phyloP scores from a whole-genome alignment of 164 flowering plant genomes.

The Vitis rotundifolia region DNA sequence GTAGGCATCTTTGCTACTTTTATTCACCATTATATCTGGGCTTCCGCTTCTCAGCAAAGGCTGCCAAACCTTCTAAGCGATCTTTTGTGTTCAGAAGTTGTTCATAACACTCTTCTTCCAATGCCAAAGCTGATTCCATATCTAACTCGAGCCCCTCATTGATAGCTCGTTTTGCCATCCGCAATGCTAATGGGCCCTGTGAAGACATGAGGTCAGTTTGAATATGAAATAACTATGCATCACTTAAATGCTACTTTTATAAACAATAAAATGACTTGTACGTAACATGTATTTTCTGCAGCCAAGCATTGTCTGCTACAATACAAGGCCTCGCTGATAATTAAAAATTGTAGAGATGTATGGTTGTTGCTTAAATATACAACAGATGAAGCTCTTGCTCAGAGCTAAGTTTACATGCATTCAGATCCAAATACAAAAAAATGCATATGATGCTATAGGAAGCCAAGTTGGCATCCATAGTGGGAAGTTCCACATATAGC shows the following conservation, averaged over 20 bases:
- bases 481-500: no score
- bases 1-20: background rate
- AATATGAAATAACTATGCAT: background rate
- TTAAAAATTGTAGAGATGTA: no score
- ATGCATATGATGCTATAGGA: background rate
- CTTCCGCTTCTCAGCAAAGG: conserved; percentile 93
- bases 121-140: conserved; percentile 48
- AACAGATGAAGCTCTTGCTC: no score
- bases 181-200: conserved; percentile 89
- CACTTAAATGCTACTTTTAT: no score
- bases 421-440: background rate
- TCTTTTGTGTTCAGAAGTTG: conserved; percentile 70
- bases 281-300: no score
- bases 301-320: no score
- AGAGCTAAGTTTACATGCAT: background rate
- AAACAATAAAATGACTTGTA: no score
- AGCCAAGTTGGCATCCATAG: no score
- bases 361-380: no score
- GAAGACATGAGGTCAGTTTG: background rate
- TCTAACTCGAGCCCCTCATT: conserved; percentile 60
- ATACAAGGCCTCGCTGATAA: no score
- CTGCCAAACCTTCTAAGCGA: conserved; percentile 88
- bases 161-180: conserved; percentile 88
- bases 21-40: conserved; percentile 72
- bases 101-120: conserved; percentile 82